phyloP scores from a whole-genome alignment of 2,329 filamentous ascomycete species.

The Coniochaeta sp. region DNA sequence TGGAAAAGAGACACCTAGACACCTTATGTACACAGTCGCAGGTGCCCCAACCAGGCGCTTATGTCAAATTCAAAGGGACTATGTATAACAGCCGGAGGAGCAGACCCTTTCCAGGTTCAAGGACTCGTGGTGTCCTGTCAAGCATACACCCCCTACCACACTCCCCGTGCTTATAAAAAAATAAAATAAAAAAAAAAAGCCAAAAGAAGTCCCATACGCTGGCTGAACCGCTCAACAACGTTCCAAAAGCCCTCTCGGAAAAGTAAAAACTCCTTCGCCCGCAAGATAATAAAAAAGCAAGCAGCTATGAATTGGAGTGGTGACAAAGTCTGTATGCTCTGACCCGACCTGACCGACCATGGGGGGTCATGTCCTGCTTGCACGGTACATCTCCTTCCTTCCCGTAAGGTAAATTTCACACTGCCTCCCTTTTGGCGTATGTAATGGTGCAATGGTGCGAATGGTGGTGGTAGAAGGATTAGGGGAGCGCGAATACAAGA shows the following conservation, averaged over 20 bases:
- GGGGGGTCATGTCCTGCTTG: neutral
- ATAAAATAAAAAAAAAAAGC: too few relatives aligned
- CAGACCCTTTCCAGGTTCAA: neutral
- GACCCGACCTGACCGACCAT: neutral
- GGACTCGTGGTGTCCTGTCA: neutral
- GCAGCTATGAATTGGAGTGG: neutral
- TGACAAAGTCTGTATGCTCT: neutral
- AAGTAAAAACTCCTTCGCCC: neutral
- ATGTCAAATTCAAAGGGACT: conserved; percentile 5
- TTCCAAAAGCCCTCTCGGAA: neutral
- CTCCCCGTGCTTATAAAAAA: neutral
- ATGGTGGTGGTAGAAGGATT: neutral
- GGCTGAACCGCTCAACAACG: neutral
- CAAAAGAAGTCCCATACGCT: neutral
- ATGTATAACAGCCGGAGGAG: conserved; percentile 5
- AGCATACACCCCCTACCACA: neutral
- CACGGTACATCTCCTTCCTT: neutral
- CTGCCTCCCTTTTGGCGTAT: neutral
- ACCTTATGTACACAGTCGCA: neutral
- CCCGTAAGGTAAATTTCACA: neutral
- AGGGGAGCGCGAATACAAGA: neutral
- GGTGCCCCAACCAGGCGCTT: conserved; percentile 1
- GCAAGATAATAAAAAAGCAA: neutral
- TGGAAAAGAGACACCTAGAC: too few relatives aligned
- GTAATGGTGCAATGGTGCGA: neutral